Evolutionary conservation across 805 yeast species (phyloP), one percentile per base, ranked within the genome.

Genomic region (Ogataea saltuana): DNA sequence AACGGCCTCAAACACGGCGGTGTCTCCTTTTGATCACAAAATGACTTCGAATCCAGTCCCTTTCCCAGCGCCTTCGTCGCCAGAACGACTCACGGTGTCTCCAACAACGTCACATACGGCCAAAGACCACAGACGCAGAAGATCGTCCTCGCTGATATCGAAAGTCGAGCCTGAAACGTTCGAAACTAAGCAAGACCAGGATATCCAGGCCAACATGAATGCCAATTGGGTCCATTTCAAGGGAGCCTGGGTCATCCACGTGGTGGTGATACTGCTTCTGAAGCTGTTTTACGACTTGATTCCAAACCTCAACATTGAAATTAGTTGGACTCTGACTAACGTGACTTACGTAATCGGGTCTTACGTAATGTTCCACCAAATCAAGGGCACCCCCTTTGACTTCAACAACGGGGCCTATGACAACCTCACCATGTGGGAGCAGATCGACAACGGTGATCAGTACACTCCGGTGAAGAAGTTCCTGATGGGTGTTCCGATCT

Each of bases 351-450:
- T 86, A 42, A 78, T 86, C 51, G 98, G 97, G 4, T 83, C 95
- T 1, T 93, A 89, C 63, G 80, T 91, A 49, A 93, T 91, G 98
- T 93, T 91, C 63, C 99, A 91, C 65, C 84, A 87, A 63, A 88
- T 93, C 33, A 93, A 91, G 59, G 99, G 99, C 28, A 89, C 96
- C 2, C 99, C 99, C 0, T 93, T 91, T 61, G 99, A 93, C 56
- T 90, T 91, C 70, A 93, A 90, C 61, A 83, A 86, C 30, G 99
- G 99, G 32, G 98, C 97, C 0, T 93, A 85, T 66, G 99, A 91
- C 62, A 83, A 88, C 59, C 74, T 91, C 53, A 93, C 97, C 17
- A 88, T 91, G 97, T 91, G 99, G 99, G 99, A 91, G 67, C 99
- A 91, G 67, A 83, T 85, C 46, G 71, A 67, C 50, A 65, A 90